Evolutionary conservation across 441 rosid species (phyloP).

Genomic region (Gossypium davidsonii): DNA sequence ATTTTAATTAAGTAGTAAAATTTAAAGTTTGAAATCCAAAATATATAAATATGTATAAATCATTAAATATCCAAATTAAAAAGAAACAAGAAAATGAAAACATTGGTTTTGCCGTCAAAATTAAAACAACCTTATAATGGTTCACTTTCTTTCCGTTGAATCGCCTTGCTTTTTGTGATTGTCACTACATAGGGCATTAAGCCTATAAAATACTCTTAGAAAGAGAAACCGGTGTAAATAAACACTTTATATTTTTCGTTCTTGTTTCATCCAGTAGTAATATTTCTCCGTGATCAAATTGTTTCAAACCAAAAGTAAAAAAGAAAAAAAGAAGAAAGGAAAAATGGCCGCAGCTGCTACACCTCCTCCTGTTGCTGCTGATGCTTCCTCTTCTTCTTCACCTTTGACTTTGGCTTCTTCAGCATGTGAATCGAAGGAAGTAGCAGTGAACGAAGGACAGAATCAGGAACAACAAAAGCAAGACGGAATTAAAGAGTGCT

Average conservation of each 20-base stretch:
- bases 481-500: conserved; percentile 38
- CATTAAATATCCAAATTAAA: background rate
- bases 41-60: no score
- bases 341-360: conserved; percentile 28
- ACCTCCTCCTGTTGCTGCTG: conserved; percentile 11
- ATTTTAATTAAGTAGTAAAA: no score
- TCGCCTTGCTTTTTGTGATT: background rate
- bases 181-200: background rate
- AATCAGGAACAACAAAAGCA: conserved; percentile 25
- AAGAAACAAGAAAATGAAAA: background rate
- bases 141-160: background rate
- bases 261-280: background rate
- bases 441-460: conserved; percentile 21
- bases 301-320: background rate
- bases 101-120: background rate
- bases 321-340: no score
- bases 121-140: background rate
- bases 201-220: conserved; percentile 5
- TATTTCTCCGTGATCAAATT: conserved; percentile 2
- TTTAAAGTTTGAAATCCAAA: no score
- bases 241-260: no score
- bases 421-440: conserved; percentile 21
- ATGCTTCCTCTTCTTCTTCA: conserved; percentile 16
- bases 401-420: background rate
- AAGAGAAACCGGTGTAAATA: background rate